Base-by-base conservation (phyloP, 164 flowering plant genomes). In the Piper betle region DNA sequence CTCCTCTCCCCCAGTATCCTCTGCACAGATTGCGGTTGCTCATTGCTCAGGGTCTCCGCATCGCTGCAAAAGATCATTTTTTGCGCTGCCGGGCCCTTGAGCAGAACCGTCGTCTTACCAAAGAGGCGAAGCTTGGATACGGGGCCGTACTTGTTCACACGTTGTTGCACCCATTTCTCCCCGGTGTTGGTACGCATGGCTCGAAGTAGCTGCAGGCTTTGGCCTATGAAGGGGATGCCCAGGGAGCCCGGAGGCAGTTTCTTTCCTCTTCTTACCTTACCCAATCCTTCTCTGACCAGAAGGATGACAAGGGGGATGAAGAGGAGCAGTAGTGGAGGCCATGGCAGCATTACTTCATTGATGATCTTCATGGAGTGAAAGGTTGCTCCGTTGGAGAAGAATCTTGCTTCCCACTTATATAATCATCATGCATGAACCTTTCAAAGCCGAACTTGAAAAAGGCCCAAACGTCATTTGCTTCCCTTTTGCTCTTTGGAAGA, bases 231-330 rank as follows among this genome's bases (percentile, higher is more conserved):
- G 13, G 83, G 83, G 13, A 77, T 52, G 1, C 80, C 79, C 9
- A 79, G 58, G 3, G 80, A 71, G 16, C 81, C 83, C 5, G 78
- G 78, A 7, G 78, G 78, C 52, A 71, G 63, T 64, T 58, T 73
- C 7, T 58, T 33, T 60, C 39, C 2, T 25, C 33, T 25, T 25
- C 33, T 25, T 2, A 25, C 33, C 33, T 25, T 2, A 0, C 33
- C 33, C 33, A 25, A 25, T 25, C 33, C 33, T 25, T 25, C 33
- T 25, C 33, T 25, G 33, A 25, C 33, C 1, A 25, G 33, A 25
- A 25, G 33, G 33, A 25, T 25, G 33, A 25, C 33, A 25, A 25
- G 33, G 33, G 33, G 33, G 33, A 25, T 25, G 33, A 25, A 25
- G 33, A 25, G 33, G 33, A 25, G 33, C 33, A 25, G 33, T 25